phyloP scores from a whole-genome alignment of 163 green algal genomes.

The Trebouxiophyceae sp. region DNA sequence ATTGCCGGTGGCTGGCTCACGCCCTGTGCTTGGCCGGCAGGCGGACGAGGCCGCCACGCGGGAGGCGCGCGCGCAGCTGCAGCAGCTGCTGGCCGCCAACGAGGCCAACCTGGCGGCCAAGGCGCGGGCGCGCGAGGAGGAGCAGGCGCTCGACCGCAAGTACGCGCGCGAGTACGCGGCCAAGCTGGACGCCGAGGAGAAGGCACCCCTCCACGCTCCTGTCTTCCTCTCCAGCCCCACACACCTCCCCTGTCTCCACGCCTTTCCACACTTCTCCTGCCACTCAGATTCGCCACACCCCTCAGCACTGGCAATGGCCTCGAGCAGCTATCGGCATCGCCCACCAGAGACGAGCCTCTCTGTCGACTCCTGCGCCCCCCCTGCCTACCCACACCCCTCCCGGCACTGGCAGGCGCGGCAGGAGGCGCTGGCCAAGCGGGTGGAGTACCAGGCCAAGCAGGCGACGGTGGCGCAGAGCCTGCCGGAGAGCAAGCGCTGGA shows the following conservation, averaged over 20 bases:
- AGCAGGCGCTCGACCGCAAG: not conserved
- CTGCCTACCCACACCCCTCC: too few species aligned
- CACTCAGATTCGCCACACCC: not conserved
- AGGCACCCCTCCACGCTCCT: not conserved
- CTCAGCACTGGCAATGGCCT: too few species aligned
- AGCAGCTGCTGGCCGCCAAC: conserved; percentile 2
- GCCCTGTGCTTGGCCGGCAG: not conserved
- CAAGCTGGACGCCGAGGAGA: not conserved
- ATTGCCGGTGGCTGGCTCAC: not conserved
- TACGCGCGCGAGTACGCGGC: not conserved
- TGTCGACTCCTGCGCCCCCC: too few species aligned
- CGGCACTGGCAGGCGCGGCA: not conserved
- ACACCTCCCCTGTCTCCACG: not conserved
- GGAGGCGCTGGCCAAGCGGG: not conserved
- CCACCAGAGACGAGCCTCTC: too few species aligned
- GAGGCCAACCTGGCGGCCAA: not conserved
- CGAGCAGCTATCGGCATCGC: too few species aligned
- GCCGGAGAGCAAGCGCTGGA: conserved; percentile 1
- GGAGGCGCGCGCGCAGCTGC: not conserved
- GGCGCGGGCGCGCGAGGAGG: not conserved
- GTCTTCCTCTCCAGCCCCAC: not conserved
- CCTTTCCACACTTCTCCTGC: not conserved
- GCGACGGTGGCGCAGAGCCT: not conserved
- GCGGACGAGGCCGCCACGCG: not conserved
- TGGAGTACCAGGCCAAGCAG: not conserved